Evolutionary conservation across 495 filamentous ascomycete genomes (phyloP).

Genomic region (Neurospora cerealis): DNA sequence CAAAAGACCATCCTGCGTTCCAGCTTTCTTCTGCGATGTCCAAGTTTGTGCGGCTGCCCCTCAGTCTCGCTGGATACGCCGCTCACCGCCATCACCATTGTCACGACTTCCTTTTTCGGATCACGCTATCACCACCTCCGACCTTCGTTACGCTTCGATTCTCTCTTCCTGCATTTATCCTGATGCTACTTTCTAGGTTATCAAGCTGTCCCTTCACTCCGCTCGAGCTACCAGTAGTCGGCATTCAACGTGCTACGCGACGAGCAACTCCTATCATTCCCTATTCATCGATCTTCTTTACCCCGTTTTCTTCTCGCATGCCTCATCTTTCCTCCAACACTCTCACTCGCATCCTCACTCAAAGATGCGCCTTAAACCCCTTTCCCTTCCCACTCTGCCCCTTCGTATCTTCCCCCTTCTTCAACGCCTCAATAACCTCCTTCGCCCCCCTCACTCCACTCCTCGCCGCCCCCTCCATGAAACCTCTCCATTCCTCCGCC

Average conservation of each 20-base stretch:
- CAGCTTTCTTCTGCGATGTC: too few species aligned
- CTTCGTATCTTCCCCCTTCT: too few species aligned
- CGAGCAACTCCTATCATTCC: background rate
- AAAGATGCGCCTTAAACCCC: background rate
- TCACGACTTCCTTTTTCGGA: background rate
- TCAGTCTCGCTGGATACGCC: background rate
- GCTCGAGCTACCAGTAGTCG: background rate
- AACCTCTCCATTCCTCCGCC: slow-evolving; percentile 34
- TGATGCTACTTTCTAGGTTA: background rate
- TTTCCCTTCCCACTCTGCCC: background rate
- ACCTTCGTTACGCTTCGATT: background rate
- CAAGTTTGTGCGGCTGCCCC: background rate
- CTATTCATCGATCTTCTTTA: background rate
- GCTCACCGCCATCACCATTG: background rate
- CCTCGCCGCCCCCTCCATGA: slow-evolving; percentile 40
- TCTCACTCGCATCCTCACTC: background rate
- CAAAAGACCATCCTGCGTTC: too few species aligned
- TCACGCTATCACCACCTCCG: background rate
- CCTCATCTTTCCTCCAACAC: background rate
- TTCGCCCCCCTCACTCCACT: slow-evolving; percentile 26
- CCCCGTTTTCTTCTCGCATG: background rate
- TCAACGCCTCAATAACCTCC: slow-evolving; percentile 21
- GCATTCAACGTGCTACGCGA: background rate
- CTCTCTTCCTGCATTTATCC: background rate
- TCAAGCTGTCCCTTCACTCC: background rate